Percentiles rank a stretch among this genome's conserved stretches.
Evolutionary conservation across 2,329 filamentous ascomycete species (phyloP).

Genomic region (Monosporascus sp.): DNA sequence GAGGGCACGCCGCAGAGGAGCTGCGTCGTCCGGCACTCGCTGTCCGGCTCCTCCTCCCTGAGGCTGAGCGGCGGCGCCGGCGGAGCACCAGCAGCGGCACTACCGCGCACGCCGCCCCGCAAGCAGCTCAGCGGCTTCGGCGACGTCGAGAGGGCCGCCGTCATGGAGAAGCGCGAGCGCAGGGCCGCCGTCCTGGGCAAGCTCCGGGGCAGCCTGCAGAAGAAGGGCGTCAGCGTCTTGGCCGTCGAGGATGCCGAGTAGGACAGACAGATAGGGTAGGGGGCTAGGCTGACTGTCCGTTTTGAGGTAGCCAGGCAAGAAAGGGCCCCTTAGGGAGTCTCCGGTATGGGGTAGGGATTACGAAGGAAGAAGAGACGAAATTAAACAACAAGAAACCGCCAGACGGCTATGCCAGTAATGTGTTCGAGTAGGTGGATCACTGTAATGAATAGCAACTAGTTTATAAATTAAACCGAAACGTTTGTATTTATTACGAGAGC

Average conservation of each 20-base stretch:
- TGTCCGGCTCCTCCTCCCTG: slow-evolving; percentile 36
- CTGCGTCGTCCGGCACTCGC: slow-evolving; percentile 35
- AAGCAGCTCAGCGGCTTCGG: slow-evolving; percentile 61
- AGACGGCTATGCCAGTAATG: too few species aligned
- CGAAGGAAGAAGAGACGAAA: too few species aligned
- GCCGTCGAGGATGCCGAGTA: slow-evolving; percentile 45
- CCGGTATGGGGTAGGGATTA: too few species aligned
- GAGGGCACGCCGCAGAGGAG: slow-evolving; percentile 30
- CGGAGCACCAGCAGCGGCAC: neutral
- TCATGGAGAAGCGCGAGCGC: slow-evolving; percentile 50
- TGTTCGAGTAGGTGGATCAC: too few species aligned
- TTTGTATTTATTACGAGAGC: too few species aligned
- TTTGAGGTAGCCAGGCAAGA: too few species aligned
- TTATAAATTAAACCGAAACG: too few species aligned
- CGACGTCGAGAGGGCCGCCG: slow-evolving; percentile 49
- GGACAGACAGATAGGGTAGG: slow-evolving; percentile 1
- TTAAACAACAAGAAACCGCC: too few species aligned
- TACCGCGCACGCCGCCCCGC: slow-evolving; percentile 42
- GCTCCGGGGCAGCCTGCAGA: slow-evolving; percentile 44
- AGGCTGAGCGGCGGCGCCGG: slow-evolving; percentile 21
- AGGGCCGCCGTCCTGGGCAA: slow-evolving; percentile 48
- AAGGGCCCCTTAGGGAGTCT: too few species aligned
- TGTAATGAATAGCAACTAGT: too few species aligned
- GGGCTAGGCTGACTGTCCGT: too few species aligned
- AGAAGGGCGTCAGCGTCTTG: slow-evolving; percentile 46